Percentiles rank a stretch among this genome's conserved stretches.
phyloP scores from a whole-genome alignment of 495 filamentous ascomycete species.

The Hypoxylon lienhwacheense region DNA sequence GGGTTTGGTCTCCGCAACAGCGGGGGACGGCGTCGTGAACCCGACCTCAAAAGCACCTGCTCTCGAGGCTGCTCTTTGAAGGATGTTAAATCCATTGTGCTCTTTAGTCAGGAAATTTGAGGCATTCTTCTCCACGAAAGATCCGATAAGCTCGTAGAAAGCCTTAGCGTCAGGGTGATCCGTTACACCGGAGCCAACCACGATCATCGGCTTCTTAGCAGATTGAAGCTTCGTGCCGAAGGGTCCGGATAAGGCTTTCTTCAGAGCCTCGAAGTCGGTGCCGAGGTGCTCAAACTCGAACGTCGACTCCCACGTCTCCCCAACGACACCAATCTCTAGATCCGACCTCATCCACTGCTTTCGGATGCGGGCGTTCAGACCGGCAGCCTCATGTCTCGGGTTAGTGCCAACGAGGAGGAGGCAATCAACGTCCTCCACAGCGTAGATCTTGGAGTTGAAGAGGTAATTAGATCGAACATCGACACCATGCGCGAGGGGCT shows the following conservation, averaged over 20 bases:
- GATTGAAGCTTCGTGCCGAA: conserved; percentile 88
- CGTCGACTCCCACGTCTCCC: conserved; percentile 86
- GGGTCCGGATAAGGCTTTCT: conserved; percentile 77
- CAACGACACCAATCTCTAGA: conserved; percentile 87
- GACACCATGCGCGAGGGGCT: conserved; percentile 87
- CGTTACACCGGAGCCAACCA: conserved; percentile 84
- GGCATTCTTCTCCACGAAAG: conserved; percentile 89
- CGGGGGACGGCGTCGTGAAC: conserved; percentile 78
- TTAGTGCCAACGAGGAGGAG: conserved; percentile 94
- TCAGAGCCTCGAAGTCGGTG: conserved; percentile 70
- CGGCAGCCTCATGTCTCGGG: conserved; percentile 89
- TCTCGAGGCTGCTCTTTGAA: conserved; percentile 89
- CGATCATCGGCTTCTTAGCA: conserved; percentile 94
- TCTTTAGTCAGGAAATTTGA: conserved; percentile 82
- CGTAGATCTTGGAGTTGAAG: conserved; percentile 93
- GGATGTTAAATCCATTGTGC: conserved; percentile 97
- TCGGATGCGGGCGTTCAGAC: conserved; percentile 91
- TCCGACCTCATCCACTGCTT: conserved; percentile 98
- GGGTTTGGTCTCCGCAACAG: conserved; percentile 76
- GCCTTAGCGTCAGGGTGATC: conserved; percentile 90
- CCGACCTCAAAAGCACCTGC: conserved; percentile 93
- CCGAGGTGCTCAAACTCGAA: conserved; percentile 93
- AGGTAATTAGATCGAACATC: conserved; percentile 93
- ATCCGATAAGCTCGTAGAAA: conserved; percentile 84
- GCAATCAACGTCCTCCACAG: conserved; percentile 89